Base-by-base conservation (phyloP, 2,329 filamentous ascomycete species). In the Penicillium thymicola region DNA sequence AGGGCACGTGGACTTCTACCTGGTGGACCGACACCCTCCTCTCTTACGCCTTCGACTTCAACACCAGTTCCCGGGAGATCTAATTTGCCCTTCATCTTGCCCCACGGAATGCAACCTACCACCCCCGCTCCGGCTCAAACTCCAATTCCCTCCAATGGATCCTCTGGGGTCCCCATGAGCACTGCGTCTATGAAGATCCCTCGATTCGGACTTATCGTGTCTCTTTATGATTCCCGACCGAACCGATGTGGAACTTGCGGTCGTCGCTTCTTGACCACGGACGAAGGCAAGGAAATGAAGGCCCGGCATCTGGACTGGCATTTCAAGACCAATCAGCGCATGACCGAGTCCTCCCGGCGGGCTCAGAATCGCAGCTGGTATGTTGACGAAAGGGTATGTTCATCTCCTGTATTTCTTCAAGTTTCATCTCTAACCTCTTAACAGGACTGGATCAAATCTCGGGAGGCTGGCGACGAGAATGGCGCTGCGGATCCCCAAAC, bases 231-330 rank as follows among this genome's bases (percentile, higher is more conserved):
- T 59, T 85, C 88, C 21, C 84, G 91, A 38, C 90, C 93, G 0
- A 89, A 92, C 57, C 89, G 92, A 55, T 99, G 94, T 72, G 90
- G 88, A 13, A 93, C 93, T 57, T 99, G 94, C 71, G 94, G 93
- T 25, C 85, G 92, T 58, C 87, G 94, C 2, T 99, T 99, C 73
- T 83, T 83, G 52, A 84, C 84, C 5, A 89, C 90, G 47, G 85
- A 87, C 13, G 86, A 89, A 62, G 93, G 93, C 13, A 89, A 86
- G 67, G 87, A 88, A 70, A 89, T 89, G 78, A 97, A 97, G 78
- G 90, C 88, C 25, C 86, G 88, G 3, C 94, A 99, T 71, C 87
- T 99, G 80, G 94, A 99, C 75, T 99, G 94, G 94, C 94, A 99
- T 75, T 99, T 99, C 77, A 87, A 89, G 55, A 92, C 93, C 25